Percentiles rank a stretch among this genome's conserved stretches.
Evolutionary conservation across 768 basidiomycete genomes (phyloP).

Genomic region (Fomitopsis pulvina): DNA sequence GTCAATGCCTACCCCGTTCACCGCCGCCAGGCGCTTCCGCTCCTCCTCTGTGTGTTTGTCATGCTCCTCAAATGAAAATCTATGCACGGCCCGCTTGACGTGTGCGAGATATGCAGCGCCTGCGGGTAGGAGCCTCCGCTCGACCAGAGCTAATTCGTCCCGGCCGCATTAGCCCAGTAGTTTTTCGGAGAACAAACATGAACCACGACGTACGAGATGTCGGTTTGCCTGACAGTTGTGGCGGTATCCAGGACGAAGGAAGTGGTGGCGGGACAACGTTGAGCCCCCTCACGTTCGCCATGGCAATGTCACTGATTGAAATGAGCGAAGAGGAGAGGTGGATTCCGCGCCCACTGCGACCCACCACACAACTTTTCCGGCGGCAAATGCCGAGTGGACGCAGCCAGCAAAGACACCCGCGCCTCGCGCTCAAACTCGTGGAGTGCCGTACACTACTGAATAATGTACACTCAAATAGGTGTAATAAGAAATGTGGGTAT

Average conservation of each 20-base stretch:
- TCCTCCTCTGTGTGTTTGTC: slow-evolving; percentile 61
- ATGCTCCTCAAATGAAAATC: slow-evolving; percentile 77
- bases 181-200: not conserved
- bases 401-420: no score
- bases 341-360: no score
- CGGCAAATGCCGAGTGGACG: no score
- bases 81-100: slow-evolving; percentile 65
- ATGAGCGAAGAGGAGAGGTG: no score
- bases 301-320: slow-evolving; percentile 6
- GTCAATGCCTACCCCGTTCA: slow-evolving; percentile 39
- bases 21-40: slow-evolving; percentile 41
- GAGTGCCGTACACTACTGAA: no score
- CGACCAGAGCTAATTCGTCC: slow-evolving; percentile 29
- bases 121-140: slow-evolving; percentile 65
- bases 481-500: no score
- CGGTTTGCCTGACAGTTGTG: slow-evolving; percentile 28
- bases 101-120: slow-evolving; percentile 86
- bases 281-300: slow-evolving; percentile 27
- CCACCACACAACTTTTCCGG: no score
- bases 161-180: not conserved
- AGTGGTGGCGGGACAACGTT: slow-evolving; percentile 36
- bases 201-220: slow-evolving; percentile 24
- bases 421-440: no score
- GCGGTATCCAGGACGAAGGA: slow-evolving; percentile 38
- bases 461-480: no score